Base-by-base conservation (phyloP, 2,329 filamentous ascomycete genomes). In the Fusarium veterinarium region DNA sequence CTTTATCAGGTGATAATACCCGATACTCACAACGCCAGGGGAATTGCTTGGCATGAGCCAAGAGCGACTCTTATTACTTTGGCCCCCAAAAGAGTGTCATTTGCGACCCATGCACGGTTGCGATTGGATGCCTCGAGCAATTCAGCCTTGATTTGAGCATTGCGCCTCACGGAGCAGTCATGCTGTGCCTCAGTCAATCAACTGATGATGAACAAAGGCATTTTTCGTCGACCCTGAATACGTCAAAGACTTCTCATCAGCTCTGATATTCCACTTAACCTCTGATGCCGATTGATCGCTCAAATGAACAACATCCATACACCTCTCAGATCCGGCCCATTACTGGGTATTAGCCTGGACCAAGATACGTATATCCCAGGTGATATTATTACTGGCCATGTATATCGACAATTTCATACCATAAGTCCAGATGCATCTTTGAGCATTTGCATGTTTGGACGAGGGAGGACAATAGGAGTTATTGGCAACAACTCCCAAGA, bases 301-400 rank as follows among this genome's bases (percentile, higher is more conserved):
- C 5, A 8, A 5, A 57, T 57, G 41, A 17, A 25, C 14, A 33
- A n/a, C 3, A 31, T 57, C 11, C 28, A 48, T 3, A 57, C 31
- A 37, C 2, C 42, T 3, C 10, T 28, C 5, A n/a, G 13, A 28
- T 69, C 41, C 12, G 44, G 14, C n/a, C n/a, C 30, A 6, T 38
- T 13, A 2, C 25, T 75, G 5, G 68, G 63, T 5, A 74, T 76
- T 19, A 59, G 45, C 23, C 66, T 76, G 30, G 35, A 67, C 6
- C 19, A 17, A 14, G 33, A 37, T 25, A 2, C 23, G 0, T 74
- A 69, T 9, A 30, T 61, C 4, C 75, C 77, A 11, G 80, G 80
- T 17, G 77, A 80, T 38, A 71, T 67, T 41, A 70, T 82, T 38
- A 63, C 66, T 4, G 80, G 80, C 8, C 72, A 55, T 8, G 64